Conservation (phyloP, 1,284 basidiomycete species). For the Heterobasidion annosum region DNA sequence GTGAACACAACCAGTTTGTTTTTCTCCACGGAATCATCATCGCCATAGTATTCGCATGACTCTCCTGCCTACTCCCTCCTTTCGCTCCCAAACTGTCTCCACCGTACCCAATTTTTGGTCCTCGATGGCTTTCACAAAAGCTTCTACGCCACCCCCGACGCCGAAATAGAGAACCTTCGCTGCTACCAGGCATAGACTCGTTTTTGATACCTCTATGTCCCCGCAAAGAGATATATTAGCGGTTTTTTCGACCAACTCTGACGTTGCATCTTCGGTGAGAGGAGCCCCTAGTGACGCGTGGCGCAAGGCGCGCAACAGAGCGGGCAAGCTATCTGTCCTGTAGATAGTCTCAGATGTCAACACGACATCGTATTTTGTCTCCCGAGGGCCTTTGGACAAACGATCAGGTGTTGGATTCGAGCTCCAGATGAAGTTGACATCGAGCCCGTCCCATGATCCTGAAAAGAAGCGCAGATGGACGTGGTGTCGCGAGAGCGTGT, state of each 20-base stretch:
- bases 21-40: background rate
- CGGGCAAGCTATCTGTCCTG: conserved; percentile 53
- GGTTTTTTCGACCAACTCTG: background rate
- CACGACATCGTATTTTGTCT: conserved; percentile 53
- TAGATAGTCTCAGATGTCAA: conserved; percentile 95
- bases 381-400: conserved; percentile 1
- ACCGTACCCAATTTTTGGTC: conserved; percentile 22
- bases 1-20: no score
- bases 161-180: conserved; percentile 96
- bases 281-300: conserved; percentile 18
- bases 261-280: background rate
- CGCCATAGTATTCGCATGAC: background rate
- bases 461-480: conserved; percentile 72
- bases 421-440: conserved; percentile 15
- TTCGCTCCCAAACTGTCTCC: conserved; percentile 46
- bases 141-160: conserved; percentile 82
- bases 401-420: no score
- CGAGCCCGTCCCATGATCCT: conserved; percentile 71
- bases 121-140: conserved; percentile 58
- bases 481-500: conserved; percentile 40
- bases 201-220: conserved; percentile 6
- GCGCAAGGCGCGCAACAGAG: conserved; percentile 54
- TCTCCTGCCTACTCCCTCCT: conserved; percentile 55
- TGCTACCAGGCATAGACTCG: conserved; percentile 59
- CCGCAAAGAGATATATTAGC: background rate